Evolutionary conservation across 2,329 filamentous ascomycete genomes (phyloP).

Genomic region (Hypoxylon sp.): DNA sequence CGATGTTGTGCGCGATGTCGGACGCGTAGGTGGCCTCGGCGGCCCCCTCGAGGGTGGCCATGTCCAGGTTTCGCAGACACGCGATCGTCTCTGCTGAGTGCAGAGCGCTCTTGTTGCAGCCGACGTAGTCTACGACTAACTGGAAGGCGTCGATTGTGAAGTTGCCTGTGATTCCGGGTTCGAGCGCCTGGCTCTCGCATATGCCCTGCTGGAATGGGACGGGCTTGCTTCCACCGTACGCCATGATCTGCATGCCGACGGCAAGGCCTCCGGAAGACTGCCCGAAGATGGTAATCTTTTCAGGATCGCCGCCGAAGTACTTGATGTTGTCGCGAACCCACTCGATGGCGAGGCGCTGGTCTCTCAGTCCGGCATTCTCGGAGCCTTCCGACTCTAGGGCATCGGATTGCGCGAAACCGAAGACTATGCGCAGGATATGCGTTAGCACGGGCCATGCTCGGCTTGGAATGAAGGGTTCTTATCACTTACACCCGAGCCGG

Average conservation of each 20-base stretch:
- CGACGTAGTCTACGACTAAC: slow-evolving; percentile 59
- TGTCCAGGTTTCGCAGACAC: slow-evolving; percentile 63
- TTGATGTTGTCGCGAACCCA: slow-evolving; percentile 65
- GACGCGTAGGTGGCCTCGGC: slow-evolving; percentile 60
- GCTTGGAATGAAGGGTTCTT: background rate
- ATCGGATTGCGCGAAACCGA: slow-evolving; percentile 53
- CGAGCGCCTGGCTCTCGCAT: slow-evolving; percentile 64
- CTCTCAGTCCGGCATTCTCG: slow-evolving; percentile 63
- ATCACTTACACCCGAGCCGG: slow-evolving; percentile 51
- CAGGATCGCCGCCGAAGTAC: slow-evolving; percentile 61
- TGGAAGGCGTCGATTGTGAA: slow-evolving; percentile 65
- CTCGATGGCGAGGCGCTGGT: slow-evolving; percentile 61
- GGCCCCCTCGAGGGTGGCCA: slow-evolving; percentile 60
- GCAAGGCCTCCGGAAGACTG: slow-evolving; percentile 58
- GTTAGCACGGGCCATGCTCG: background rate
- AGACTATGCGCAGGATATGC: slow-evolving; percentile 36
- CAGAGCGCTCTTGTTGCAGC: slow-evolving; percentile 60
- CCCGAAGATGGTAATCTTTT: slow-evolving; percentile 62
- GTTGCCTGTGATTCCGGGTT: slow-evolving; percentile 65
- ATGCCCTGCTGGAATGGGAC: slow-evolving; percentile 64
- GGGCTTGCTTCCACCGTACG: slow-evolving; percentile 61
- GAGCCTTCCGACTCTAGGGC: slow-evolving; percentile 52
- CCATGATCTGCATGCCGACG: slow-evolving; percentile 64
- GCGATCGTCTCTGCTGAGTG: slow-evolving; percentile 61
- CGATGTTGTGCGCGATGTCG: slow-evolving; percentile 63